A percentile compares a stretch with the other conserved stretches of the same genome.
Evolutionary conservation across 306 rosid genomes (phyloP).

Genomic region (Vigna angularis): DNA sequence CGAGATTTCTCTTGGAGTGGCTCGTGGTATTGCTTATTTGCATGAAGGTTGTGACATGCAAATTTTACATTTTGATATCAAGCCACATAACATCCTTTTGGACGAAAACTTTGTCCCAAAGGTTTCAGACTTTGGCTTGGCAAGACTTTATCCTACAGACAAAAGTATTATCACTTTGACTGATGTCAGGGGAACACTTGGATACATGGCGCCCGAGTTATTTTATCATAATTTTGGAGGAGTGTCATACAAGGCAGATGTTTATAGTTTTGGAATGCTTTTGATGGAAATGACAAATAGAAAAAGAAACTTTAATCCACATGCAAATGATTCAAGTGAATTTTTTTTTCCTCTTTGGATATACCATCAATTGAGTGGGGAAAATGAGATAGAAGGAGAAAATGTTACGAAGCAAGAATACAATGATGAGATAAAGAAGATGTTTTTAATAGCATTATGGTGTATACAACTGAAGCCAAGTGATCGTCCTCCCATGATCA

Average conservation of each 20-base stretch:
- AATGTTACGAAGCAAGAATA: not conserved
- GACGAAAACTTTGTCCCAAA: not conserved
- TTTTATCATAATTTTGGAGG: slow-evolving; percentile 7
- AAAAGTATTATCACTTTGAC: slow-evolving; percentile 1
- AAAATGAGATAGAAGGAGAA: not conserved
- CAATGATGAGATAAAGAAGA: slow-evolving; percentile 12
- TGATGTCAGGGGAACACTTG: not conserved
- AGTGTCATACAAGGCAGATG: not conserved
- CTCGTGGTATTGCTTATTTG: slow-evolving; percentile 29
- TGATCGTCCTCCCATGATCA: slow-evolving; percentile 40
- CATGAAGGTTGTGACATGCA: slow-evolving; percentile 15
- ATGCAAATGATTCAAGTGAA: slow-evolving; percentile 1
- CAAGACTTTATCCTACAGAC: not conserved
- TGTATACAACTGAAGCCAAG: slow-evolving; percentile 36
- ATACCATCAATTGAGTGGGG: slow-evolving; percentile 2
- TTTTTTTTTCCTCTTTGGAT: slow-evolving; percentile 31
- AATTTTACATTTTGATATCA: slow-evolving; percentile 25
- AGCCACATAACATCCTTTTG: slow-evolving; percentile 13
- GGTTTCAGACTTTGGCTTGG: slow-evolving; percentile 3
- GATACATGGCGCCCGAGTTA: not conserved
- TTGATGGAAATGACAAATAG: slow-evolving; percentile 18
- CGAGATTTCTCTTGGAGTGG: slow-evolving; percentile 40
- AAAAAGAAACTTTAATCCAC: not conserved
- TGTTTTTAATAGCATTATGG: slow-evolving; percentile 38
- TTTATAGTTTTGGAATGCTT: slow-evolving; percentile 24